Evolutionary conservation across 192 early-diverging fungal genomes (phyloP).

Genomic region (Kickxella alabastrina): DNA sequence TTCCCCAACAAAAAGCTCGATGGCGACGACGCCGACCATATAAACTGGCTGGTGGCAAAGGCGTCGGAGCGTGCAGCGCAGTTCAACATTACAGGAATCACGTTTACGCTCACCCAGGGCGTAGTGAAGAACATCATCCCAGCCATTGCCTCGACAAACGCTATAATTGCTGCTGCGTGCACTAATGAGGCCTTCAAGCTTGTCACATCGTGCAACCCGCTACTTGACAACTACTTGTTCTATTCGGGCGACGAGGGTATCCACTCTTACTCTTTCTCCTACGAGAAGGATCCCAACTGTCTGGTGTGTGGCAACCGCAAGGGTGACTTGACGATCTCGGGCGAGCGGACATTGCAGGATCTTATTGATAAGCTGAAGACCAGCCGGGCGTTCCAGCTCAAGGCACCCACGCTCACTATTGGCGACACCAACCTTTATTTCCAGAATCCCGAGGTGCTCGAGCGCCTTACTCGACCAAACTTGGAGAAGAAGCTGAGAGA

Average conservation of each 20-base stretch:
- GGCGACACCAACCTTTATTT: conserved; percentile 71
- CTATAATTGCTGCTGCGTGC: conserved; percentile 82
- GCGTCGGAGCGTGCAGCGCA: conserved; percentile 67
- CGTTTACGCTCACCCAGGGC: conserved; percentile 86
- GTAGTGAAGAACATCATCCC: conserved; percentile 99
- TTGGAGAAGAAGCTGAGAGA: conserved; percentile 63
- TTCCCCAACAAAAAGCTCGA: conserved; percentile 76
- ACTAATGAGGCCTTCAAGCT: conserved; percentile 95
- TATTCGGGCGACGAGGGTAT: conserved; percentile 89
- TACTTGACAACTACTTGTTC: conserved; percentile 95
- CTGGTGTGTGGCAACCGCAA: conserved; percentile 80
- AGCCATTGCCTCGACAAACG: conserved; percentile 88
- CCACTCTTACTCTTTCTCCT: conserved; percentile 85
- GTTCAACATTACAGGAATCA: conserved; percentile 85
- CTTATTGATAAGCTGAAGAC: conserved; percentile 80
- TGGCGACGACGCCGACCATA: conserved; percentile 73
- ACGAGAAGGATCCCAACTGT: conserved; percentile 79
- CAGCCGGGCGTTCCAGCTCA: conserved; percentile 73
- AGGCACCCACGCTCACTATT: conserved; percentile 70
- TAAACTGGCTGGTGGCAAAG: conserved; percentile 68
- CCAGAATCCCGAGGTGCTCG: conserved; percentile 76
- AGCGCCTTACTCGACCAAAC: conserved; percentile 81
- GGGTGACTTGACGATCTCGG: conserved; percentile 51
- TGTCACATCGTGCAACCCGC: conserved; percentile 69
- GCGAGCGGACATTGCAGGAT: conserved; percentile 66